phyloP scores from a whole-genome alignment of 805 yeast species.

The Candida rishiriensis region DNA sequence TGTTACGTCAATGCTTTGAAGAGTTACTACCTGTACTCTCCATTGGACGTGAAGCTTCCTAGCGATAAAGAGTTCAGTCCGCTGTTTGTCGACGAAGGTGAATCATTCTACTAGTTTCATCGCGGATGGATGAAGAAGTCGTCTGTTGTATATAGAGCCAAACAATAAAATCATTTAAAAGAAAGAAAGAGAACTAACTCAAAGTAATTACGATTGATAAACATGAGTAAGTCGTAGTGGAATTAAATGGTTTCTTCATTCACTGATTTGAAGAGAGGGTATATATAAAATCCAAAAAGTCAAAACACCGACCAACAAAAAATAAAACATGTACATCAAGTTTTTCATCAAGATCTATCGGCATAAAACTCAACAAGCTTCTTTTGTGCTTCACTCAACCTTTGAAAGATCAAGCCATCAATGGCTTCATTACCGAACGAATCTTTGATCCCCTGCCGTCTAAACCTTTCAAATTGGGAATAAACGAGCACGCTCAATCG shows the following conservation, averaged over 20 bases:
- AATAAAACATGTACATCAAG: too few relatives aligned
- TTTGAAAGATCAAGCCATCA: conserved; percentile 31
- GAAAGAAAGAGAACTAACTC: too few relatives aligned
- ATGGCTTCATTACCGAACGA: conserved; percentile 19
- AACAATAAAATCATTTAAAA: too few relatives aligned
- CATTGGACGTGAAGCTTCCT: conserved; percentile 59
- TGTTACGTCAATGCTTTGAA: conserved; percentile 88
- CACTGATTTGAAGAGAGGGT: too few relatives aligned
- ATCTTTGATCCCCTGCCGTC: conserved; percentile 9
- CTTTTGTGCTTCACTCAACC: conserved; percentile 38
- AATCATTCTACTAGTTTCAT: conserved; percentile 26
- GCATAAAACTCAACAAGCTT: conserved; percentile 45
- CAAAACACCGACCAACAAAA: too few relatives aligned
- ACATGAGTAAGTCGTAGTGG: too few relatives aligned
- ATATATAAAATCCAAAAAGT: too few relatives aligned
- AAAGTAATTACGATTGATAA: too few relatives aligned
- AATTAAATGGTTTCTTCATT: too few relatives aligned
- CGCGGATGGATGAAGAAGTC: too few relatives aligned
- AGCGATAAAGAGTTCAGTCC: conserved; percentile 46
- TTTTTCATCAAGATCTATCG: conserved; percentile 6
- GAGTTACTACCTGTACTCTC: conserved; percentile 89
- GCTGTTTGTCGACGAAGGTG: conserved; percentile 32
- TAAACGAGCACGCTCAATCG: conserved; percentile 35
- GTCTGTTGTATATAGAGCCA: too few relatives aligned
- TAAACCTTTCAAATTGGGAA: conserved; percentile 26